Evolutionary conservation across 2,329 filamentous ascomycete species (phyloP), one percentile per base, ranked within the genome.

Genomic region (Talaromyces piceae): DNA sequence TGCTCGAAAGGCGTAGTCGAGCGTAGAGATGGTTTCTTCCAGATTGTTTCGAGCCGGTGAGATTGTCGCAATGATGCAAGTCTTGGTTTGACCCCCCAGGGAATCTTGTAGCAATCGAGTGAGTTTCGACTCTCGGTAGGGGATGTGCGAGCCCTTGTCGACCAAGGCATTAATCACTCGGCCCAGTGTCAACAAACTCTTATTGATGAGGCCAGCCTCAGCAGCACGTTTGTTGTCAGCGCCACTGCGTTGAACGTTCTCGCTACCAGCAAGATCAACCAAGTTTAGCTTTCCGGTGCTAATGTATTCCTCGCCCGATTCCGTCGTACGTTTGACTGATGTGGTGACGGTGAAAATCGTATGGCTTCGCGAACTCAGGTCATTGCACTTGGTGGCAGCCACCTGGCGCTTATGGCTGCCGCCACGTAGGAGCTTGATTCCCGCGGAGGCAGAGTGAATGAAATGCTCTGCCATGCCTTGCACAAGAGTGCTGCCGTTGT

Each of bases 321-420:
- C 88, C 2, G 82, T 82, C 1, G 82, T 82, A 55, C 86, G 84
- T 69, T 95, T 95, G 62, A 90, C 85, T 64, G 91, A 89, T 0
- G 91, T 88, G 1, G 91, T 96, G 54, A 98, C 88, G 6, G 93
- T 97, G 65, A 98, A 98, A 20, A 98, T 87, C 0, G 93, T 98
- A 65, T 98, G 94, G 73, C 91, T 95, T 67, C 93, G 84, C 61
- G 91, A 96, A 70, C 91, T 96, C 50, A 97, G 81, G 62, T 98
- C 93, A 67, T 98, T 98, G 79, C 93, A 98, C 70, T 97, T 97
- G n/a, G 93, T 98, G 3, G 94, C 90, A 5, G 93, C 94, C n/a
- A 98, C 93, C 69, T 98, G 93, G 46, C 93, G 86, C 70, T 91
- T 95, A 71, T 93, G 79, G 68, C 90, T 96, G 56, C 93, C 94